Percentiles rank a stretch among this genome's conserved stretches.
Conservation (phyloP, 192 early-diverging fungal species). For the Rhizophagus clarus region DNA sequence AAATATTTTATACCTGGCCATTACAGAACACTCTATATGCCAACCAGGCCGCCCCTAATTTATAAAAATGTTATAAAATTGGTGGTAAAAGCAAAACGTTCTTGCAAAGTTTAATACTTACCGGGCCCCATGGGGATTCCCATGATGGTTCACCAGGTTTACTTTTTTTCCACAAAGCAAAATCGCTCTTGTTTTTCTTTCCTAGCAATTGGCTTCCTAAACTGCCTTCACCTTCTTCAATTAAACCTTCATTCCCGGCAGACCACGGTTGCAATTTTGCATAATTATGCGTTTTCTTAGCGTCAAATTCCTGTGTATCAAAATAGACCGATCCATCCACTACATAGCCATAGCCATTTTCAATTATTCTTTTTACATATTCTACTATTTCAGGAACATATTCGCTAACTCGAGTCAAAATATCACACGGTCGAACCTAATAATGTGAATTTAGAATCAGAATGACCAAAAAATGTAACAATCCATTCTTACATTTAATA, state of each 20-base stretch:
- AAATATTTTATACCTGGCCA: constrained; percentile 65
- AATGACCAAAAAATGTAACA: constrained; percentile 19
- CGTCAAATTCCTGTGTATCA: constrained; percentile 83
- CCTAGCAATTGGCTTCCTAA: constrained; percentile 66
- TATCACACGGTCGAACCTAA: constrained; percentile 76
- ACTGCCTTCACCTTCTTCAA: constrained; percentile 92
- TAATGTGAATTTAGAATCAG: background rate
- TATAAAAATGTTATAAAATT: background rate
- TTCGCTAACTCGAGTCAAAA: constrained; percentile 94
- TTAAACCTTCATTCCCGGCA: constrained; percentile 74
- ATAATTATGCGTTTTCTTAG: constrained; percentile 82
- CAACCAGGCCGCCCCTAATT: constrained; percentile 89
- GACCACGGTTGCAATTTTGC: constrained; percentile 93
- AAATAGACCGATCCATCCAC: constrained; percentile 93
- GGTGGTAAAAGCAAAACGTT: background rate
- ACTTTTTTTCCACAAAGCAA: constrained; percentile 95
- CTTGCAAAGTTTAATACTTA: background rate
- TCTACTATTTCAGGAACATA: constrained; percentile 92
- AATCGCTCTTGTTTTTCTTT: constrained; percentile 79
- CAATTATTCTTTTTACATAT: constrained; percentile 90
- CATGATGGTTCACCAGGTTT: constrained; percentile 95
- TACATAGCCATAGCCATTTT: constrained; percentile 95
- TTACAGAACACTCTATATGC: constrained; percentile 99
- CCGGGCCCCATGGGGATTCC: constrained; percentile 86
- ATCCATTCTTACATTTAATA: constrained; percentile 66